Percentiles rank a stretch among this genome's conserved stretches.
Evolutionary conservation across 2,329 filamentous ascomycete genomes (phyloP).

Genomic region (Incumbomyces lentus): DNA sequence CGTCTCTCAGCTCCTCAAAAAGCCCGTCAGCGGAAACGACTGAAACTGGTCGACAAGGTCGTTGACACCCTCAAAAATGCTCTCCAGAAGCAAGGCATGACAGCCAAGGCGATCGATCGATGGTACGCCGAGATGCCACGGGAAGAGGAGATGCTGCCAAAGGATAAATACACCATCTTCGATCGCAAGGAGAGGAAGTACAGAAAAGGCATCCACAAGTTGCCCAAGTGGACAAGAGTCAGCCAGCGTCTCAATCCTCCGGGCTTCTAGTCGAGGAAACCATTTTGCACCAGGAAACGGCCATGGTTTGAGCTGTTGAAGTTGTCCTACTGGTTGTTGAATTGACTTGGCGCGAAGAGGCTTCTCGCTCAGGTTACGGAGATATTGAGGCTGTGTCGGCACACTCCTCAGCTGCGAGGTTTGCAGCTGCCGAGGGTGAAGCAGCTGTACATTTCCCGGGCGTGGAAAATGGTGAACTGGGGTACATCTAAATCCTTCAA

Average conservation of each 20-base stretch:
- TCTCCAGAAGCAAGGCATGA: conserved; percentile 59
- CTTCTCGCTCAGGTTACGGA: too few relatives aligned
- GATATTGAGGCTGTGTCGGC: too few relatives aligned
- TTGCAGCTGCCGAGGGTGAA: too few relatives aligned
- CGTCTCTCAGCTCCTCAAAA: conserved; percentile 88
- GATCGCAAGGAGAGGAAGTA: conserved; percentile 93
- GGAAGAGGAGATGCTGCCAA: conserved; percentile 88
- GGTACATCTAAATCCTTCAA: too few relatives aligned
- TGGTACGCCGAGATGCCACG: conserved; percentile 97
- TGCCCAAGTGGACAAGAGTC: conserved; percentile 90
- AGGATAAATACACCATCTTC: conserved; percentile 97
- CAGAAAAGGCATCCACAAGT: conserved; percentile 90
- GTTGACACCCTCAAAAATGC: conserved; percentile 72
- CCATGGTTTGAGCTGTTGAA: too few relatives aligned
- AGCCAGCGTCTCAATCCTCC: conserved; percentile 90
- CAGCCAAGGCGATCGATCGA: conserved; percentile 65
- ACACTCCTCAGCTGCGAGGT: too few relatives aligned
- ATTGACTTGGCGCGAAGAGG: too few relatives aligned
- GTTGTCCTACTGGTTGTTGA: too few relatives aligned
- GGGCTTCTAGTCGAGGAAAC: conserved; percentile 54
- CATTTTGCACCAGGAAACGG: too few relatives aligned
- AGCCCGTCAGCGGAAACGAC: conserved; percentile 68
- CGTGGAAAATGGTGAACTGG: too few relatives aligned
- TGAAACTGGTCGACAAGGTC: conserved; percentile 78
- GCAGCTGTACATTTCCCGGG: too few relatives aligned